These are phyloP conservation scores for Brassica nigra DNA, from an alignment of 345 rosid genomes.

Conservation along the genomic window DNA sequence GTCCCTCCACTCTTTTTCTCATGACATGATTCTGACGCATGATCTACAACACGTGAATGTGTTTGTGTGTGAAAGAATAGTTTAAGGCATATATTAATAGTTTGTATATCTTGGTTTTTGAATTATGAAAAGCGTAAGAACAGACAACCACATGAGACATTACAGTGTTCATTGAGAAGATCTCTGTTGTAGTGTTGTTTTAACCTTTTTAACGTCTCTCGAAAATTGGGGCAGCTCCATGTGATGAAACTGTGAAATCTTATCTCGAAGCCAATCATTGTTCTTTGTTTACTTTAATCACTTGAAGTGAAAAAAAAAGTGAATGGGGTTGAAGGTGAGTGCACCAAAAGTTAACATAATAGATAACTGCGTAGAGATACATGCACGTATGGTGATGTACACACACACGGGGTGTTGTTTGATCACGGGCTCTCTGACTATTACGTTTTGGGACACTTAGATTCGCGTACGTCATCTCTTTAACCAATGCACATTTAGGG, in stretches of 20 bases:
- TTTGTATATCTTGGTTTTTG: background rate
- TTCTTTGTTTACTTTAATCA: constrained; percentile 27
- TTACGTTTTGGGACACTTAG: constrained; percentile 20
- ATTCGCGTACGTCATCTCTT: constrained; percentile 32
- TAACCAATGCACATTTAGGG: constrained; percentile 14
- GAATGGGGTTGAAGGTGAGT: constrained; percentile 13
- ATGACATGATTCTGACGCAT: background rate
- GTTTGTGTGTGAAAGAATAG: background rate
- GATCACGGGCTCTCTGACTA: constrained; percentile 32
- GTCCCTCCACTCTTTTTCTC: constrained; percentile 26
- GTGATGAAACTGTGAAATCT: constrained; percentile 28
- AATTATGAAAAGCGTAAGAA: background rate
- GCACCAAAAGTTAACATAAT: background rate
- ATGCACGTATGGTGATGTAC: background rate
- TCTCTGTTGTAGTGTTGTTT: constrained; percentile 15
- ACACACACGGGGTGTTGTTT: constrained; percentile 6
- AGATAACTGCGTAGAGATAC: background rate
- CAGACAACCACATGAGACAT: constrained; percentile 20
- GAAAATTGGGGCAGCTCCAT: constrained; percentile 17
- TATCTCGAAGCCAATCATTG: constrained; percentile 27
- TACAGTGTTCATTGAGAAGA: constrained; percentile 22
- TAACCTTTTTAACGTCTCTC: constrained; percentile 20
- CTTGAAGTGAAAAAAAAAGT: constrained; percentile 12
- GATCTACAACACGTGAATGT: constrained; percentile 18
- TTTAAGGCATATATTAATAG: background rate